These are phyloP conservation scores for Vinca major DNA, from an alignment of 305 asterid species.

Conservation along the genomic window DNA sequence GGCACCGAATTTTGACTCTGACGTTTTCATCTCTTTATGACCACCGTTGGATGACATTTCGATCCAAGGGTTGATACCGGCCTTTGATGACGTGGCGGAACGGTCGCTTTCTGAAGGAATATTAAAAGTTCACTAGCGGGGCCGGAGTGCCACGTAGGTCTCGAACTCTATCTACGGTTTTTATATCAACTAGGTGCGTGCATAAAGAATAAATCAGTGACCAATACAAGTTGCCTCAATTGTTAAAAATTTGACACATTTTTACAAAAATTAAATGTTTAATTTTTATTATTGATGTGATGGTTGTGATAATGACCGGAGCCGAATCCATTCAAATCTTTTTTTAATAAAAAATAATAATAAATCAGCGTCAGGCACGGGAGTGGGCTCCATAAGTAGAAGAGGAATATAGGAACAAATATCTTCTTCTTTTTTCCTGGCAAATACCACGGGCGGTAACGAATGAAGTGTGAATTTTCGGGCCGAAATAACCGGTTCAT, in stretches of 20 bases:
- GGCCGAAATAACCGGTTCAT: not conserved
- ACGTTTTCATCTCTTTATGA: constrained; percentile 17
- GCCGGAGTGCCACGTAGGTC: constrained; percentile 37
- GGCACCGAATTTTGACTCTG: constrained; percentile 16
- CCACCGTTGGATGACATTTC: constrained; percentile 17
- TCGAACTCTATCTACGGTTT: not conserved
- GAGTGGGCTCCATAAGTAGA: not conserved
- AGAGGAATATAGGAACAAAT: not conserved
- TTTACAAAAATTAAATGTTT: too few relatives aligned
- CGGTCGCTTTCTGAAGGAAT: constrained; percentile 43
- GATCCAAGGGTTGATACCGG: constrained; percentile 31
- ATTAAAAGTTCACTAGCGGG: constrained; percentile 20
- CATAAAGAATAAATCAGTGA: too few relatives aligned
- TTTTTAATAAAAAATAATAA: too few relatives aligned
- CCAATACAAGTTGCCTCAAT: too few relatives aligned
- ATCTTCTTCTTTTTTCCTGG: not conserved
- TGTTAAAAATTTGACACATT: too few relatives aligned
- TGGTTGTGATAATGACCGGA: too few relatives aligned
- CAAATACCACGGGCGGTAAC: not conserved
- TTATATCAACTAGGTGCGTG: too few relatives aligned
- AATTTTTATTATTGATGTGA: too few relatives aligned
- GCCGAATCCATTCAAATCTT: too few relatives aligned
- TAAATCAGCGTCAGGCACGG: too few relatives aligned
- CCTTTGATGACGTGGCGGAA: constrained; percentile 56
- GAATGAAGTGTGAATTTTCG: not conserved